Evolutionary conservation across 495 filamentous ascomycete genomes (phyloP), one percentile per base, ranked within the genome.

Genomic region (Penicillium paxilli): DNA sequence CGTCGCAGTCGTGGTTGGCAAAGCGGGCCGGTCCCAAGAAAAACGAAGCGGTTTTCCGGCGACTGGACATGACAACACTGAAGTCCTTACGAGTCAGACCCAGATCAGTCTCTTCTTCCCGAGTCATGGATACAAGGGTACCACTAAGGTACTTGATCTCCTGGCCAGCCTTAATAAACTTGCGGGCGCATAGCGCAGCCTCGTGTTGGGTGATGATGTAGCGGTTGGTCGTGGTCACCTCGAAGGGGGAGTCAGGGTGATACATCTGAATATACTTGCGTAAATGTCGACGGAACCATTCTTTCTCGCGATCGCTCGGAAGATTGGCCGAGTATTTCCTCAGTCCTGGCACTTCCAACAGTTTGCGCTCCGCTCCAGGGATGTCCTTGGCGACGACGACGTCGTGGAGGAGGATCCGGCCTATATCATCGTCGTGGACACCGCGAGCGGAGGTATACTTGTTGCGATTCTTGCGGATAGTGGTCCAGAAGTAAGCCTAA

Each of bases 1-100:
- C 90, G 57, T 89, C 83, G 68, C 94, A 99, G 69, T 99, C 94
- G 69, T 99, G 94, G 62, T 99, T 99, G 17, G 93, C 89, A 62
- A 99, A 97, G 30, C 94, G 85, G 35, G 95, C 94, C 17, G 94
- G 94, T 2, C 94, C 94, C 60, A 99, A 84, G 57, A 99, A 96
- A 17, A 98, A 76, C 12, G 88, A 92, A 7, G 92, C 87, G 14
- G 83, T 86, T 65, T 94, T 94, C 60, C 92, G 91, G 28, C 94
- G 81, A 62, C 90, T 91, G 53, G 92, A 96, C 67, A 96, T 87
- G 41, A 99, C 91, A 46, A 99, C 90, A 66, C 91, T 96, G 69
- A 99, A 99, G 68, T 99, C 94, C 59, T 89, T 89, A 54, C 90
- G 83, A 21, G 83, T 86, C 52, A 85, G 65, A 38, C 88, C 85